Evolutionary conservation across 176 grass and related monocot species (phyloP).

Genomic region (Lolium rigidum): DNA sequence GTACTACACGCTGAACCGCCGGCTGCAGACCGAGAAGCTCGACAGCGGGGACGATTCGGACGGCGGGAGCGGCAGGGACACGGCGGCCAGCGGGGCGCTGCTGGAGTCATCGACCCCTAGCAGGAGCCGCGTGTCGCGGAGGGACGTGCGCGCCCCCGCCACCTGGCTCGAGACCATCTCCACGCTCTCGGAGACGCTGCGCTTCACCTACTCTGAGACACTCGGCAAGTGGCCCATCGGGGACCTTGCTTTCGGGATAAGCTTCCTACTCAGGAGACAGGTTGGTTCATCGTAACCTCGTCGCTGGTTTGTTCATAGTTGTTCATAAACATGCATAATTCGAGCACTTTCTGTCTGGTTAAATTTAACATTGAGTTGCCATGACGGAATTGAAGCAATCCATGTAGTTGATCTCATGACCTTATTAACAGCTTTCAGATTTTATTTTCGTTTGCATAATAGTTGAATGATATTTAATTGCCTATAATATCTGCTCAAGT

Average conservation of each 20-base stretch:
- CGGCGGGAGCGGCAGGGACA: conserved; percentile 38
- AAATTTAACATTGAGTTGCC: background rate
- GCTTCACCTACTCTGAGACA: conserved; percentile 96
- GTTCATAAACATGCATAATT: background rate
- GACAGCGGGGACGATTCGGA: conserved; percentile 58
- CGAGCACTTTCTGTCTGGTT: background rate
- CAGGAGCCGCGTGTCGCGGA: conserved; percentile 65
- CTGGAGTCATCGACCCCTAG: conserved; percentile 11
- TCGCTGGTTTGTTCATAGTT: background rate
- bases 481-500: background rate
- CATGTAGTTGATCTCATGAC: conserved; percentile 14
- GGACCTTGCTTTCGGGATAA: conserved; percentile 95
- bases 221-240: conserved; percentile 98
- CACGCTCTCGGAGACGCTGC: conserved; percentile 84
- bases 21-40: conserved; percentile 53
- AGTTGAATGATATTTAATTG: conserved; percentile 6
- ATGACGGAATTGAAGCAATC: background rate
- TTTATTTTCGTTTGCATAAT: background rate
- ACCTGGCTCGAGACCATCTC: conserved; percentile 98
- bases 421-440: background rate
- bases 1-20: conserved; percentile 74
- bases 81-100: background rate
- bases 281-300: conserved; percentile 32
- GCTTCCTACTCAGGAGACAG: conserved; percentile 93
- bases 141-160: conserved; percentile 78